These are phyloP conservation scores for Penicillium sp. DNA, from an alignment of 2,329 filamentous ascomycete species.

Conservation along the genomic window DNA sequence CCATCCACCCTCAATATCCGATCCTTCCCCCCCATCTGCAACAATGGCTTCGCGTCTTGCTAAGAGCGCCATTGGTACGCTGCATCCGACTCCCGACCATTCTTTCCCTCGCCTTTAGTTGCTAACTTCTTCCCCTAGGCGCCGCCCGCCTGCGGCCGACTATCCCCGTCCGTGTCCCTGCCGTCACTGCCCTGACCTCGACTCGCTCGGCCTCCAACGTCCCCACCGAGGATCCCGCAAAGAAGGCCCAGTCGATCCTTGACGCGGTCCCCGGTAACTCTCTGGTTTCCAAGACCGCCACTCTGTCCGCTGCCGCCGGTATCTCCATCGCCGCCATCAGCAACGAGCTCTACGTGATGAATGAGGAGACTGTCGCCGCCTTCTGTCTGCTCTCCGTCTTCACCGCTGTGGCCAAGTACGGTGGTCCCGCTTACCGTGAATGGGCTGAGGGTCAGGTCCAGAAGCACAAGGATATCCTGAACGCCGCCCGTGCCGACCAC, in stretches of 20 bases:
- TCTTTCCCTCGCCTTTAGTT: slow-evolving; percentile 28
- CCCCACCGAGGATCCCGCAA: slow-evolving; percentile 86
- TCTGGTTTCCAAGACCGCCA: slow-evolving; percentile 92
- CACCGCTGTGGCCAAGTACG: slow-evolving; percentile 89
- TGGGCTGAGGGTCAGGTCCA: slow-evolving; percentile 88
- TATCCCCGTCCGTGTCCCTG: slow-evolving; percentile 76
- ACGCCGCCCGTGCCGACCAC: slow-evolving; percentile 91
- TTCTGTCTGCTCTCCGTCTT: slow-evolving; percentile 93
- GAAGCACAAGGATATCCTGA: slow-evolving; percentile 94
- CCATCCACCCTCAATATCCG: slow-evolving; percentile 56
- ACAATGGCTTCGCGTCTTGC: slow-evolving; percentile 98
- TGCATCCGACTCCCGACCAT: slow-evolving; percentile 28
- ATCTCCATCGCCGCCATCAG: slow-evolving; percentile 92
- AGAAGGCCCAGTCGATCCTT: slow-evolving; percentile 94
- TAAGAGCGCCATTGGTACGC: slow-evolving; percentile 92
- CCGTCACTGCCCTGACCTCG: slow-evolving; percentile 70
- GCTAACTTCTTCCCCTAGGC: slow-evolving; percentile 61
- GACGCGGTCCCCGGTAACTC: slow-evolving; percentile 91
- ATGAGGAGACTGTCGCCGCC: slow-evolving; percentile 96
- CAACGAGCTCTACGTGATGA: slow-evolving; percentile 99
- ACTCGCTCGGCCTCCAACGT: slow-evolving; percentile 75
- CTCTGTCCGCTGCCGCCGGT: slow-evolving; percentile 90
- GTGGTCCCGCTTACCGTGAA: slow-evolving; percentile 86
- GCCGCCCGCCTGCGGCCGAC: slow-evolving; percentile 87
- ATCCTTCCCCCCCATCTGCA: slow-evolving; percentile 58